A percentile compares a stretch with the other conserved stretches of the same genome.
These are phyloP conservation scores for Datisca glomerata DNA, from an alignment of 306 rosid species.

Conservation along the genomic window DNA sequence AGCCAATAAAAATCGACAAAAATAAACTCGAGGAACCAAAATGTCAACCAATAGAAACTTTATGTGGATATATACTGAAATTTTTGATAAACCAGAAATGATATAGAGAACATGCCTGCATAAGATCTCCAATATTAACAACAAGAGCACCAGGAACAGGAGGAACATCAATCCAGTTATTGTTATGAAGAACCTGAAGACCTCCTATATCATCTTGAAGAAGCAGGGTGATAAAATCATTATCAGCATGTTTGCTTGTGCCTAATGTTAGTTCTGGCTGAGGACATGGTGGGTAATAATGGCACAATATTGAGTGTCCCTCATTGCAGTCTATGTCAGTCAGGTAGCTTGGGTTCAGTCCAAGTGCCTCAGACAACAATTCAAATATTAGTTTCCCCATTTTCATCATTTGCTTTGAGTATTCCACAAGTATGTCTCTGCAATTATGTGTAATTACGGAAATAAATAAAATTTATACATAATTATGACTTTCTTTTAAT, in stretches of 20 bases:
- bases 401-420: too few relatives aligned
- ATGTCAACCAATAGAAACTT: not conserved
- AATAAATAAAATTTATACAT: too few relatives aligned
- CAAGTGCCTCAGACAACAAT: slow-evolving; percentile 27
- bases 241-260: slow-evolving; percentile 13
- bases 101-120: too few relatives aligned
- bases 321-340: slow-evolving; percentile 11
- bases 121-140: slow-evolving; percentile 25
- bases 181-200: slow-evolving; percentile 15
- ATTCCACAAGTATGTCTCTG: too few relatives aligned
- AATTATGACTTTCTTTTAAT: too few relatives aligned
- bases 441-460: too few relatives aligned
- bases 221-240: slow-evolving; percentile 18
- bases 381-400: too few relatives aligned
- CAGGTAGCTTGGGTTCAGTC: slow-evolving; percentile 14
- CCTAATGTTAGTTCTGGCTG: slow-evolving; percentile 33
- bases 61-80: not conserved
- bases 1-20: too few relatives aligned
- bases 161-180: slow-evolving; percentile 23
- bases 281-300: slow-evolving; percentile 33
- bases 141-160: slow-evolving; percentile 21
- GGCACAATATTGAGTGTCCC: slow-evolving; percentile 3
- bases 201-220: slow-evolving; percentile 33
- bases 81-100: too few relatives aligned
- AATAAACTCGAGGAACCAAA: too few relatives aligned